Evolutionary conservation across 257 asterid species (phyloP), one percentile per base, ranked within the genome.

Genomic region (Ilex aquifolium): DNA sequence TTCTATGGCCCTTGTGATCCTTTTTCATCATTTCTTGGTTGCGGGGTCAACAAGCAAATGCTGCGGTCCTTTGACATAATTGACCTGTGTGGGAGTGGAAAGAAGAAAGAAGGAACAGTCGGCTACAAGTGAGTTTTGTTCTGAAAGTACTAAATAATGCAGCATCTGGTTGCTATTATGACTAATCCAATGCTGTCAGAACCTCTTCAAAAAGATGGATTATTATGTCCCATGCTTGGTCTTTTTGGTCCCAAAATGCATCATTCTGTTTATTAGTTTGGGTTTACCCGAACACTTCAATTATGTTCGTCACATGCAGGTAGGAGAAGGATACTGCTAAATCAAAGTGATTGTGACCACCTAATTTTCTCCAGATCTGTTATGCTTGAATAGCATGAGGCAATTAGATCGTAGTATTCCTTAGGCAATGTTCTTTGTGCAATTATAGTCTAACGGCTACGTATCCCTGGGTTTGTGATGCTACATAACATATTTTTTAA

Each of bases 1-100:
- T 50, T 50, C 16, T 50, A 14, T 50, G 16, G n/a, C 7, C 0
- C 21, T 11, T 5, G 13, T 44, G 44, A 57, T 63, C 57, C 44
- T 36, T 54, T 62, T 61, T 53, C 66, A 67, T 44, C 49, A 17
- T n/a, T 17, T 66, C 65, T 50, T 65, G 69, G 81, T 81, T 84
- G 85, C 88, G 66, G 81, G 69, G 88, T 82, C 80, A 77, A 80
- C 78, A 82, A 85, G 91, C 82, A 63, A 81, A 64, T 21, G 49
- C 5, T 69, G 64, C 65, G 66, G 74, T 69, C 73, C 51, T 50
- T 76, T 51, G 50, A 67, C 65, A 78, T 78, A 60, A 78, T 69
- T 76, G 70, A 66, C 51, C 56, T 42, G 64, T 70, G 77, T 64
- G 77, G 69, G 64, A 48, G 10, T 61, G 65, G 46, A 74, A 62